Evolutionary conservation across 495 filamentous ascomycete species (phyloP).

Genomic region (Thermochaetoides thermophila): DNA sequence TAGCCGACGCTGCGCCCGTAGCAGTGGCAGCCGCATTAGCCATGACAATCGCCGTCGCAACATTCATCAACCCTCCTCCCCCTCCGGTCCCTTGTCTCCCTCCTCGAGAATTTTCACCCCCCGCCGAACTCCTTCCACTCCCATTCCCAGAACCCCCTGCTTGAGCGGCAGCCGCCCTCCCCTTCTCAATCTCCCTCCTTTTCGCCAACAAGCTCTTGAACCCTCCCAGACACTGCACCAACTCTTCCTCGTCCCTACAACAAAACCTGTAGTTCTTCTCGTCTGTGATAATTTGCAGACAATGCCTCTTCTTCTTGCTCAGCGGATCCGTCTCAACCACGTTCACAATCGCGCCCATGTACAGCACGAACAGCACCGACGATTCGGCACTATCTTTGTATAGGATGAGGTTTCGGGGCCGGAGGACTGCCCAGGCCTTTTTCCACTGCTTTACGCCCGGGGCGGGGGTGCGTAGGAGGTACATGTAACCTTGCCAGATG

Average conservation of each 20-base stretch:
- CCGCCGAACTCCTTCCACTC: no score
- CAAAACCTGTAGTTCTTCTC: conserved; percentile 87
- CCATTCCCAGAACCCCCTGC: no score
- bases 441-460: conserved; percentile 92
- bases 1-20: no score
- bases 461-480: conserved; percentile 70
- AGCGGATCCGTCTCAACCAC: conserved; percentile 85
- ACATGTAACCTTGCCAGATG: conserved; percentile 82
- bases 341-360: conserved; percentile 67
- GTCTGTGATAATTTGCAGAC: conserved; percentile 87
- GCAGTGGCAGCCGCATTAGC: no score
- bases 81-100: no score
- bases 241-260: conserved; percentile 61
- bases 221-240: conserved; percentile 75
- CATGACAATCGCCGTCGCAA: no score
- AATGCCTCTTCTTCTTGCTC: conserved; percentile 68
- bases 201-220: conserved; percentile 78
- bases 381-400: conserved; percentile 94
- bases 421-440: conserved; percentile 83
- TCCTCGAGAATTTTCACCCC: no score
- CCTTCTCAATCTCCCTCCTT: conserved; percentile 41
- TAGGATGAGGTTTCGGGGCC: conserved; percentile 69
- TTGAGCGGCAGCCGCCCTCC: no score
- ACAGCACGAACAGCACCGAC: conserved; percentile 67
- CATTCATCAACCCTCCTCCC: no score